Base-by-base conservation (phyloP, 2,329 filamentous ascomycete species). In the Trichoderma afroharzianum region DNA sequence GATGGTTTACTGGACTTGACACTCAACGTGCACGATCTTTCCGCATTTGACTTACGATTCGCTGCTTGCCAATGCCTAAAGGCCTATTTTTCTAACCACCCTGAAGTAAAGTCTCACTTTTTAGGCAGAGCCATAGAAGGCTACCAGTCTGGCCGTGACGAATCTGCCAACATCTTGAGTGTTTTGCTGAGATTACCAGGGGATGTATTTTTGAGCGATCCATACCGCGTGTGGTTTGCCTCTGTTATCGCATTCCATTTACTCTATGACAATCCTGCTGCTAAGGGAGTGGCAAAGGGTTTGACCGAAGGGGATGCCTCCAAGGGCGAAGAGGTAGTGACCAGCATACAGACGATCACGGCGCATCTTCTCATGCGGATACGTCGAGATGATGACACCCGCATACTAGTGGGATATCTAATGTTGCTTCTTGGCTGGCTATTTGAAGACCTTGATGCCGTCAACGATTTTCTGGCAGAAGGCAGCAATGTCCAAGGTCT, bases 261-360 rank as follows among this genome's bases (percentile, higher is more conserved):
- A 12, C 82, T 98, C 21, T 92, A 91, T 73, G 93, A 97, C 72
- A 92, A 96, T 75, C 83, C 88, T 4, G 88, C 93, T 74, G 93
- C 93, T 2, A 98, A 98, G 79, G 86, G 87, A 6, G 86, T 92
- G 63, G 90, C 95, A 21, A 93, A 97, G 87, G 87, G 88, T 26
- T 90, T 99, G 24, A 93, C 91, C 0, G 95, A 98, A 81, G 96
- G 96, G 12, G 93, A 98, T 80, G 93, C 93, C 26, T 91, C 92
- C 39, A 93, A 87, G 75, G 96, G 95, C 4, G 96, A 99, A 82
- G 96, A 99, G 81, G 94, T 98, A 14, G 92, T 99, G 14, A 98
- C 95, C 0, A 94, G 93, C 77, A 93, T 99, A 64, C 96, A 99
- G 80, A 92, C 91, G 1, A 88, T 98, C 72, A 90, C 94, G 9